phyloP scores from a whole-genome alignment of 2,329 filamentous ascomycete genomes.

The Hypoxylon sp. region DNA sequence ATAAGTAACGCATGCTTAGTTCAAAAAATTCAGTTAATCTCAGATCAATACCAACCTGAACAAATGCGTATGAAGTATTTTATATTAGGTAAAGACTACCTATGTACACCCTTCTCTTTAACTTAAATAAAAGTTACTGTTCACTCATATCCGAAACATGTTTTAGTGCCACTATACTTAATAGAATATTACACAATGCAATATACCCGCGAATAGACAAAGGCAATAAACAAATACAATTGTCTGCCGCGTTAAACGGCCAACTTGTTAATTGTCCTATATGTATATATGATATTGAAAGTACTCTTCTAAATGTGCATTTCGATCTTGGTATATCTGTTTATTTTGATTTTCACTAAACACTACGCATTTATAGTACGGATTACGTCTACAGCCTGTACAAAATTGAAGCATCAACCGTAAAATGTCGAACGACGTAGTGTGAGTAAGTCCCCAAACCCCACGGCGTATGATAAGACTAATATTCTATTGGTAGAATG shows the following conservation, averaged over 20 bases:
- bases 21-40: no score
- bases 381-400: neutral
- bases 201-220: constrained; percentile 1
- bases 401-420: neutral
- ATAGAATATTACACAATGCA: constrained; percentile 6
- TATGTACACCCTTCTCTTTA: neutral
- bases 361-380: neutral
- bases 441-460: no score
- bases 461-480: no score
- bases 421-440: neutral
- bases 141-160: neutral
- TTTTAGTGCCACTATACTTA: neutral
- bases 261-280: constrained; percentile 10
- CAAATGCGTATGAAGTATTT: neutral
- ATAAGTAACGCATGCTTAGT: no score
- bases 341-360: neutral
- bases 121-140: neutral
- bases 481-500: no score
- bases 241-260: neutral
- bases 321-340: neutral
- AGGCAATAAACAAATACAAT: constrained; percentile 11
- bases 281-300: neutral
- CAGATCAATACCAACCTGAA: no score
- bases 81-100: neutral
- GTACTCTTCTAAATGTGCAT: neutral